These are phyloP conservation scores for Daldinia grandis DNA, from an alignment of 495 filamentous ascomycete species.

Conservation along the genomic window DNA sequence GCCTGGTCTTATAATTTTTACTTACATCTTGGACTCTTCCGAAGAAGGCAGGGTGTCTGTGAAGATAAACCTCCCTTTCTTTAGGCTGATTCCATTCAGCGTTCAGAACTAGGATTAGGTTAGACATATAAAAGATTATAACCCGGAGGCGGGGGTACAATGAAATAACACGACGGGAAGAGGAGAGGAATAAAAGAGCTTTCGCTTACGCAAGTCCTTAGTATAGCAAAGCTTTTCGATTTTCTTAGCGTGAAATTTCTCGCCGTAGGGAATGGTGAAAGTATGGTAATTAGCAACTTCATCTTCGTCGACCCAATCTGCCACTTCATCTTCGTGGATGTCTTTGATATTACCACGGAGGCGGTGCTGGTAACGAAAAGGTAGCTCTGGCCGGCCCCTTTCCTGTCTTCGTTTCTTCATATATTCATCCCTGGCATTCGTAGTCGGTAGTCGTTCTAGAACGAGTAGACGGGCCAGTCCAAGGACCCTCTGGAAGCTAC, in stretches of 20 bases:
- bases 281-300: slow-evolving; percentile 81
- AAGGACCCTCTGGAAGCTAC: slow-evolving; percentile 74
- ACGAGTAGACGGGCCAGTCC: slow-evolving; percentile 83
- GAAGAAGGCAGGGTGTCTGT: slow-evolving; percentile 77
- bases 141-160: too few relatives aligned
- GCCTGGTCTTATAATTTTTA: background rate
- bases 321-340: slow-evolving; percentile 74
- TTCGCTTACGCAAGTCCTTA: slow-evolving; percentile 66
- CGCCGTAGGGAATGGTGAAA: slow-evolving; percentile 80
- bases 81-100: slow-evolving; percentile 83
- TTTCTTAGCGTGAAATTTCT: slow-evolving; percentile 70
- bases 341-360: slow-evolving; percentile 73
- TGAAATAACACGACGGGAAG: too few relatives aligned
- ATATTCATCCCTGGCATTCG: slow-evolving; percentile 71
- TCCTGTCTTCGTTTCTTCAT: slow-evolving; percentile 70
- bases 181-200: background rate
- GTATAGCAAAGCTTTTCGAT: slow-evolving; percentile 83
- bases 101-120: slow-evolving; percentile 67
- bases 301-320: slow-evolving; percentile 79
- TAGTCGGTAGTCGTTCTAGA: slow-evolving; percentile 76
- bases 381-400: slow-evolving; percentile 65
- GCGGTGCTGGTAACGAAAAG: slow-evolving; percentile 41
- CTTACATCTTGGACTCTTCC: slow-evolving; percentile 48
- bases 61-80: slow-evolving; percentile 74
- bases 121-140: slow-evolving; percentile 1